A percentile compares a stretch with the other conserved stretches of the same genome.
Evolutionary conservation across 768 basidiomycete species (phyloP).

Genomic region (Termitomyces sp.): DNA sequence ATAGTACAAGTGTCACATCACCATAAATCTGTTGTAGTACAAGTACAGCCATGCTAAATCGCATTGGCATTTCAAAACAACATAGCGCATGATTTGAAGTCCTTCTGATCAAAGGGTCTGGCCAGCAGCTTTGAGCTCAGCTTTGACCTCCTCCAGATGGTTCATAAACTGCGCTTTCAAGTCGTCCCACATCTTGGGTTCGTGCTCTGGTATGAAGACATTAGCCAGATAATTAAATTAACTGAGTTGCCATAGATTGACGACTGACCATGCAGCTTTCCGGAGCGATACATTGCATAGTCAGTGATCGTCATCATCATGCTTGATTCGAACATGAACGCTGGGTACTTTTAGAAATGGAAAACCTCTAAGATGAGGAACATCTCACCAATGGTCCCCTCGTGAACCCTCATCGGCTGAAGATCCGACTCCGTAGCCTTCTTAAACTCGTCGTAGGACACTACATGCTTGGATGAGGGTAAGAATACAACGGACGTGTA

Average conservation of each 20-base stretch:
- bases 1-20: not conserved
- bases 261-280: constrained; percentile 51
- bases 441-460: constrained; percentile 59
- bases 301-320: constrained; percentile 64
- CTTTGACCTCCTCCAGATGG: constrained; percentile 53
- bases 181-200: constrained; percentile 62
- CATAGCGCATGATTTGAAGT: not conserved
- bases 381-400: constrained; percentile 48
- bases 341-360: constrained; percentile 20
- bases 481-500: not conserved
- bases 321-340: constrained; percentile 63
- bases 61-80: not conserved
- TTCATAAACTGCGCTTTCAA: constrained; percentile 55
- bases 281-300: constrained; percentile 55
- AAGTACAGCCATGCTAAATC: not conserved
- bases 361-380: not conserved
- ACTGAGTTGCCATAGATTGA: not conserved
- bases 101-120: constrained; percentile 14
- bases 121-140: constrained; percentile 38
- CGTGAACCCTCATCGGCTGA: constrained; percentile 44
- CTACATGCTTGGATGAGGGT: constrained; percentile 20
- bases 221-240: not conserved
- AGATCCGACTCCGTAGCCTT: constrained; percentile 52
- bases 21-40: not conserved
- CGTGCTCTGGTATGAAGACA: not conserved